phyloP scores from a whole-genome alignment of 305 asterid genomes.

The Coffea humblotiana region DNA sequence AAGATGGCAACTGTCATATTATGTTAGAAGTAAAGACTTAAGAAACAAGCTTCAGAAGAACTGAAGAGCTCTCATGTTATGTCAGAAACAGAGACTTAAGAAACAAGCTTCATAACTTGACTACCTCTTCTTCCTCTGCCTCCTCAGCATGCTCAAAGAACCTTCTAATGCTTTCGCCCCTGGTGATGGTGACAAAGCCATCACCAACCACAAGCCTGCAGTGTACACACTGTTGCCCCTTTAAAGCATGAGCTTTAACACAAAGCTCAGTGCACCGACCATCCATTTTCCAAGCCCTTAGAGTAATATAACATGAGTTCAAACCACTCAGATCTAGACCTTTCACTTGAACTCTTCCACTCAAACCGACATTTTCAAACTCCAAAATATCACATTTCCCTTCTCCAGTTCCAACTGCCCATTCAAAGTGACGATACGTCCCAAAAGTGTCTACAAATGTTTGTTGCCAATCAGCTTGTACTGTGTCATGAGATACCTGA shows the following conservation, averaged over 20 bases:
- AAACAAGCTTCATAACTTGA: conserved; percentile 6
- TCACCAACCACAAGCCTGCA: conserved; percentile 95
- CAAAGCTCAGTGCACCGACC: conserved; percentile 85
- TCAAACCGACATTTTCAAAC: conserved; percentile 90
- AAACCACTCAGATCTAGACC: conserved; percentile 87
- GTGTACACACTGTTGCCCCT: conserved; percentile 91
- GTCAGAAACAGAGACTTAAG: not conserved
- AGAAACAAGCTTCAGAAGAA: not conserved
- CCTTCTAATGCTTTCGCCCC: conserved; percentile 76
- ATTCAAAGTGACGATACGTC: conserved; percentile 87
- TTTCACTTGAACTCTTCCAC: conserved; percentile 68
- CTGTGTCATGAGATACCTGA: conserved; percentile 86
- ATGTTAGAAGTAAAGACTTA: not conserved
- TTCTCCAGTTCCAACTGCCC: conserved; percentile 98
- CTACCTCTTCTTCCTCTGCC: conserved; percentile 99
- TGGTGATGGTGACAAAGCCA: conserved; percentile 74
- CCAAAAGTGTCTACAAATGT: conserved; percentile 76
- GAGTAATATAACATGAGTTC: conserved; percentile 80
- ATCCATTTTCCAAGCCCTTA: conserved; percentile 88
- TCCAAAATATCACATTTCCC: conserved; percentile 92
- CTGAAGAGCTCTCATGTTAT: not conserved
- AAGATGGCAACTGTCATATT: not conserved
- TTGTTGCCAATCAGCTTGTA: conserved; percentile 93
- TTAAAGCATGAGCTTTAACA: conserved; percentile 96
- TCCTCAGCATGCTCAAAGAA: conserved; percentile 99